Percentiles rank a stretch among this genome's conserved stretches.
phyloP scores from a whole-genome alignment of 305 asterid genomes.

The Striga hermonthica region DNA sequence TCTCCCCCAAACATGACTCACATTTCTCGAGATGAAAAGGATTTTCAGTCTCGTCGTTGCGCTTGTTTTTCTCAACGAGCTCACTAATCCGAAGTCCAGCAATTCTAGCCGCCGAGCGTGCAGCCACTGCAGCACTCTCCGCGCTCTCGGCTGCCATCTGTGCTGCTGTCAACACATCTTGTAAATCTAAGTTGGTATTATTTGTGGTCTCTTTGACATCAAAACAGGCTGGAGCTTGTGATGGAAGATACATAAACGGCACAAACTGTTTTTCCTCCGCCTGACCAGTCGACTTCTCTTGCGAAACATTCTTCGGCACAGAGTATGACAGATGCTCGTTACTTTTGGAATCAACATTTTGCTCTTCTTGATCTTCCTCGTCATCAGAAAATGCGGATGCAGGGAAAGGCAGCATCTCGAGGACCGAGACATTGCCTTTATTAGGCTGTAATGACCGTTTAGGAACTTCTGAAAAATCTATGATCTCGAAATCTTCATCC shows the following conservation, averaged over 20 bases:
- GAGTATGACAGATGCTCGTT: conserved; percentile 26
- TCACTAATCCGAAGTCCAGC: conserved; percentile 77
- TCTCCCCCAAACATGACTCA: conserved; percentile 1
- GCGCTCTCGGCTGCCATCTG: conserved; percentile 87
- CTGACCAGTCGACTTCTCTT: conserved; percentile 34
- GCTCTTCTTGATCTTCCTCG: conserved; percentile 55
- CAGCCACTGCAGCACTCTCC: conserved; percentile 89
- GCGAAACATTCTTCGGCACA: conserved; percentile 36
- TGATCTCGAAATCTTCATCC: conserved; percentile 57
- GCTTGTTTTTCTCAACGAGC: conserved; percentile 46
- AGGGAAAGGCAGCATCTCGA: conserved; percentile 92
- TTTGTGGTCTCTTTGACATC: conserved; percentile 32
- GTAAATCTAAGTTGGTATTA: conserved; percentile 51
- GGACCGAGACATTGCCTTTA: conserved; percentile 46
- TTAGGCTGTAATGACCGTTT: conserved; percentile 56
- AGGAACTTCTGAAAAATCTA: conserved; percentile 83
- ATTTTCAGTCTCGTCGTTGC: conserved; percentile 32
- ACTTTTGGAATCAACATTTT: conserved; percentile 31
- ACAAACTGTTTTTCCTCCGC: conserved; percentile 62
- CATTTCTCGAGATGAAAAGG: conserved; percentile 40
- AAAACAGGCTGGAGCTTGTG: conserved; percentile 38
- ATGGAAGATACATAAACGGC: conserved; percentile 67
- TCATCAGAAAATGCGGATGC: conserved; percentile 66
- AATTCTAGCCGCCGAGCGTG: conserved; percentile 89
- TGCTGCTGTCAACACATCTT: conserved; percentile 86